Percentiles rank a stretch among this genome's conserved stretches.
Evolutionary conservation across 169 alveolate species (phyloP).

Genomic region (Cryptosporidium viatorum): DNA sequence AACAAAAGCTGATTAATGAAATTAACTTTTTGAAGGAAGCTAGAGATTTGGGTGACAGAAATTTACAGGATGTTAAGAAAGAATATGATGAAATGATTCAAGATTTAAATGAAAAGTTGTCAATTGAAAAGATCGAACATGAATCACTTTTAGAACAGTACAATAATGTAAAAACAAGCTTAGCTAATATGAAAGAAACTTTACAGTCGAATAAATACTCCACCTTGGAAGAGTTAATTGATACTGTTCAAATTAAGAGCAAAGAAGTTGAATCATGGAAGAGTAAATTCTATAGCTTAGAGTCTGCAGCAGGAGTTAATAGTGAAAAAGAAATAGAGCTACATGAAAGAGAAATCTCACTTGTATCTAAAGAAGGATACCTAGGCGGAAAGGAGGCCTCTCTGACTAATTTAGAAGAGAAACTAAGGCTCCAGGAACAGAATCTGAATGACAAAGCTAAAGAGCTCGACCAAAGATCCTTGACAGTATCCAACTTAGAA

Average conservation of each 20-base stretch:
- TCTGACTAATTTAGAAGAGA: slow-evolving; percentile 20
- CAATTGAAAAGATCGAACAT: slow-evolving; percentile 39
- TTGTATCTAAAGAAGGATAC: slow-evolving; percentile 23
- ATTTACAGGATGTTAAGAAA: not conserved
- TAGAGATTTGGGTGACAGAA: not conserved
- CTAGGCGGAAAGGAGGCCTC: slow-evolving; percentile 15
- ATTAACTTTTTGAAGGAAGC: slow-evolving; percentile 12
- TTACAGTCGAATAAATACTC: slow-evolving; percentile 17
- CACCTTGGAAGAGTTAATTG: slow-evolving; percentile 33
- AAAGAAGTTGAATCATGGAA: slow-evolving; percentile 23
- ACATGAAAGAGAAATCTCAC: slow-evolving; percentile 20
- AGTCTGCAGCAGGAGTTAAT: slow-evolving; percentile 11
- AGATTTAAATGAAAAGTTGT: slow-evolving; percentile 37
- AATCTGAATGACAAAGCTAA: slow-evolving; percentile 10
- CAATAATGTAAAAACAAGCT: not conserved
- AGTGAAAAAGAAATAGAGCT: slow-evolving; percentile 43
- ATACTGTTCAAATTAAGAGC: not conserved
- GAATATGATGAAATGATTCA: slow-evolving; percentile 46
- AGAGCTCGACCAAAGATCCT: slow-evolving; percentile 52
- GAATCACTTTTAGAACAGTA: slow-evolving; percentile 43
- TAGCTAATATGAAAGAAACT: not conserved
- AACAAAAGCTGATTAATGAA: slow-evolving; percentile 26
- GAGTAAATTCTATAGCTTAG: not conserved
- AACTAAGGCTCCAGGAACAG: slow-evolving; percentile 14
- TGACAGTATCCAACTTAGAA: slow-evolving; percentile 16